phyloP scores from a whole-genome alignment of 139 green algal species.

The Haematococcus sp. region DNA sequence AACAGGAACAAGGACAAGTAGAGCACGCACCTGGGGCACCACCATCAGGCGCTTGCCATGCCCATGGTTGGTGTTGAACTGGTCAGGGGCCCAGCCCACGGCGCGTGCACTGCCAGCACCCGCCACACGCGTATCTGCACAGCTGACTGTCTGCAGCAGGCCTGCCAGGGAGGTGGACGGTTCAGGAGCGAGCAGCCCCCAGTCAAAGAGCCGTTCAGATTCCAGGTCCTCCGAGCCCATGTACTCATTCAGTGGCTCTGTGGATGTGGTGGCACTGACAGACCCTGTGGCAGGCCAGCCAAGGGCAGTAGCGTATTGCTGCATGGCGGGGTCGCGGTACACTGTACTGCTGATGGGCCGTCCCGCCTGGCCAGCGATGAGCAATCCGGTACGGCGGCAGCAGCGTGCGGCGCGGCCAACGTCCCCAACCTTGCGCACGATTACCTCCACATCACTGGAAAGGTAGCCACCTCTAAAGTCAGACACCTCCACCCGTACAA shows the following conservation, averaged over 20 bases:
- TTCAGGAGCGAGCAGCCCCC: conserved; percentile 40
- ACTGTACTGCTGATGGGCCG: conserved; percentile 38
- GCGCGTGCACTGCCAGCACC: conserved; percentile 38
- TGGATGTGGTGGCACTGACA: not conserved
- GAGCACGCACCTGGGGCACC: conserved; percentile 22
- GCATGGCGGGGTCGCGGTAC: conserved; percentile 28
- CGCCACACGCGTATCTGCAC: conserved; percentile 40
- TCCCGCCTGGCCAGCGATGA: conserved; percentile 46
- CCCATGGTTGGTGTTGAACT: conserved; percentile 24
- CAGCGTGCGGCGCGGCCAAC: conserved; percentile 17
- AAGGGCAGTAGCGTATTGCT: not conserved
- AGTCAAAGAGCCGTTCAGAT: conserved; percentile 72
- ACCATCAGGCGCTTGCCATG: conserved; percentile 51
- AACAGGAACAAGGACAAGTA: not conserved
- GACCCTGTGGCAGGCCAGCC: conserved; percentile 6
- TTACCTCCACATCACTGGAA: conserved; percentile 31
- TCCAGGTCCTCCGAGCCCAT: conserved; percentile 49
- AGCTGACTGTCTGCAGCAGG: conserved; percentile 7
- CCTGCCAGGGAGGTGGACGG: no score
- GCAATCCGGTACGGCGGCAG: conserved; percentile 37
- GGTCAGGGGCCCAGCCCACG: not conserved
- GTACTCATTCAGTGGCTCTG: conserved; percentile 26
- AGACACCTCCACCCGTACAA: conserved; percentile 40
- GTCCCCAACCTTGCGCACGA: conserved; percentile 60
- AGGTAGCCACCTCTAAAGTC: conserved; percentile 16